Conservation (phyloP, 441 rosid genomes). For the Erysimum cheiri region DNA sequence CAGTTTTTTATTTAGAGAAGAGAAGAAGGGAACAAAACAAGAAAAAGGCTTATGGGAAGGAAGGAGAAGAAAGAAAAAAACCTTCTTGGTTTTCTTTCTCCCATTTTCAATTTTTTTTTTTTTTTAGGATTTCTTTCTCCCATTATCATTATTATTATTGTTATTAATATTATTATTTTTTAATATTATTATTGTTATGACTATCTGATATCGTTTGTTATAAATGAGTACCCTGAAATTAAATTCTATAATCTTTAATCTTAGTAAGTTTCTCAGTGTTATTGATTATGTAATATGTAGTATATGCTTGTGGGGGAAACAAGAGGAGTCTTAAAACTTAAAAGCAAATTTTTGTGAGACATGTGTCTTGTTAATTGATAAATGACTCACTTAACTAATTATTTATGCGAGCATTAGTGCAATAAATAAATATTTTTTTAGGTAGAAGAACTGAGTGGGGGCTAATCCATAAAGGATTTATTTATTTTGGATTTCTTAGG, state of each 20-base stretch:
- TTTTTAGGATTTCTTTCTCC: conserved; percentile 49
- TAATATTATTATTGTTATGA: conserved; percentile 19
- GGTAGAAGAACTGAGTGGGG: conserved; percentile 32
- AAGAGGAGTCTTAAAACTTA: not conserved
- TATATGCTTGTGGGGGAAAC: not conserved
- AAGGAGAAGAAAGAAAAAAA: conserved; percentile 47
- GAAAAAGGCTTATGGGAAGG: conserved; percentile 55
- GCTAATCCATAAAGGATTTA: conserved; percentile 30
- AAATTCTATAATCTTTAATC: conserved; percentile 20
- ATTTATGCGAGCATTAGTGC: conserved; percentile 25
- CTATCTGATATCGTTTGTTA: conserved; percentile 33
- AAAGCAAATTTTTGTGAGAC: conserved; percentile 7
- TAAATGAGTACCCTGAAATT: conserved; percentile 30
- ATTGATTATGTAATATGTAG: not conserved
- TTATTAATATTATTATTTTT: conserved; percentile 28
- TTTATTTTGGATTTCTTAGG: conserved; percentile 28
- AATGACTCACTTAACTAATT: not conserved
- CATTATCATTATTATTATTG: conserved; percentile 44
- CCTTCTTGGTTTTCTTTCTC: conserved; percentile 44
- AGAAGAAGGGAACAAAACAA: conserved; percentile 40
- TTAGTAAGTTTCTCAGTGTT: not conserved
- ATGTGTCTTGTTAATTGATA: not conserved
- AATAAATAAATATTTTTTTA: not conserved
- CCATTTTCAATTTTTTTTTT: conserved; percentile 50
- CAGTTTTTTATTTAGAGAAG: conserved; percentile 16